Evolutionary conservation across 2,329 filamentous ascomycete species (phyloP).

Genomic region (Graphiopsis chlorocephala): DNA sequence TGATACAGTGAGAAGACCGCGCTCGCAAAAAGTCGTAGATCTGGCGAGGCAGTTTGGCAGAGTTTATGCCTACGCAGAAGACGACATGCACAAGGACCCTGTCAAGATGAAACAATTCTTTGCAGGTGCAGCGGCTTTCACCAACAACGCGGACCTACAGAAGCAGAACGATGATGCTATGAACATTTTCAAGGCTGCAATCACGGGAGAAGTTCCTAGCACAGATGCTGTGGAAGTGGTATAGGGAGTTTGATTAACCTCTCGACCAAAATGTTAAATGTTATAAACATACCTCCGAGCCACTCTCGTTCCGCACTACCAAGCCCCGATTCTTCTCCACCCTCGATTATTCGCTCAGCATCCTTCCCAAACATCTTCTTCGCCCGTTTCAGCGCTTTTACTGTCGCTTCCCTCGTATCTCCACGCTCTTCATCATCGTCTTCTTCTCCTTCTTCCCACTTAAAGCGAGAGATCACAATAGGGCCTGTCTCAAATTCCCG

Average conservation of each 20-base stretch:
- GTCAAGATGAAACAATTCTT: constrained; percentile 32
- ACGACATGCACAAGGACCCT: constrained; percentile 30
- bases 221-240: constrained; percentile 9
- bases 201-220: neutral
- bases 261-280: too few relatives aligned
- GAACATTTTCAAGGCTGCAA: constrained; percentile 20
- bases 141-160: constrained; percentile 32
- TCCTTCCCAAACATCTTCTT: neutral
- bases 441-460: neutral
- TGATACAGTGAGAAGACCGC: constrained; percentile 28
- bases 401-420: neutral
- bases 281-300: neutral
- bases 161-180: constrained; percentile 33
- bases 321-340: neutral
- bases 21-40: constrained; percentile 32
- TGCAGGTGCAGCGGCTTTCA: constrained; percentile 30
- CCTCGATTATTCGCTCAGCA: neutral
- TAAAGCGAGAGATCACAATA: neutral
- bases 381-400: neutral
- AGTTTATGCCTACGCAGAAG: constrained; percentile 31
- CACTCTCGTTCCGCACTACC: neutral
- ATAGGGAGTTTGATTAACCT: neutral
- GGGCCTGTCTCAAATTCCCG: neutral
- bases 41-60: constrained; percentile 31
- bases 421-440: neutral